phyloP scores from a whole-genome alignment of 1,139 yeast species.

The Zygosaccharomyces pseudobailii region DNA sequence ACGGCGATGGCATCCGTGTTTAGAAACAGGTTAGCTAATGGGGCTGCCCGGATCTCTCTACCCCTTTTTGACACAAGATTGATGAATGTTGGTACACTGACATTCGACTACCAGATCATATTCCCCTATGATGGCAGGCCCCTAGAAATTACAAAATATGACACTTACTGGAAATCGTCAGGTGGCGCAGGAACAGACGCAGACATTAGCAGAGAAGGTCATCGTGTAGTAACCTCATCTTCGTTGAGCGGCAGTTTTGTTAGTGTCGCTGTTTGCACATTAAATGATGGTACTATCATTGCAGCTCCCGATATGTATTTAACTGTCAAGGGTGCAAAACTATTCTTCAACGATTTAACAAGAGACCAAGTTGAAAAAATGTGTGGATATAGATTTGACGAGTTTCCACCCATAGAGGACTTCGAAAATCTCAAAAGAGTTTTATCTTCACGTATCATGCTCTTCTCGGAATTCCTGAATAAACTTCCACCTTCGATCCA shows the following conservation, averaged over 20 bases:
- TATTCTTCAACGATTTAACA: slow-evolving; percentile 47
- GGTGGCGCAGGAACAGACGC: slow-evolving; percentile 35
- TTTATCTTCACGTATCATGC: slow-evolving; percentile 46
- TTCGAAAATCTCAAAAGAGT: slow-evolving; percentile 22
- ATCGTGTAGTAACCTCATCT: slow-evolving; percentile 81
- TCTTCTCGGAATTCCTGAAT: slow-evolving; percentile 57
- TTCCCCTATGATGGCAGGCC: slow-evolving; percentile 83
- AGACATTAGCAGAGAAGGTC: slow-evolving; percentile 16
- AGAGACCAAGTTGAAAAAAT: slow-evolving; percentile 33
- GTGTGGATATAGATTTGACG: slow-evolving; percentile 33
- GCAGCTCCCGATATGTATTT: slow-evolving; percentile 72
- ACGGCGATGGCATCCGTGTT: slow-evolving; percentile 62
- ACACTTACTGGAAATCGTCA: slow-evolving; percentile 95
- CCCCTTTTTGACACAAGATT: slow-evolving; percentile 82
- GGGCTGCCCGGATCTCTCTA: slow-evolving; percentile 44
- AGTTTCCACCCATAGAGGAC: slow-evolving; percentile 29
- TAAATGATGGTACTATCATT: slow-evolving; percentile 82
- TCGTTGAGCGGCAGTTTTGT: slow-evolving; percentile 80
- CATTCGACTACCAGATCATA: slow-evolving; percentile 75
- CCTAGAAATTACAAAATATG: slow-evolving; percentile 85
- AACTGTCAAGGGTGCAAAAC: slow-evolving; percentile 47
- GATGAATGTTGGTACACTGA: slow-evolving; percentile 75
- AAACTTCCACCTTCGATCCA: slow-evolving; percentile 55
- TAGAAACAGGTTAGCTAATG: slow-evolving; percentile 35
- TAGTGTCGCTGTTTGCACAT: slow-evolving; percentile 62